Evolutionary conservation across 176 grass and related monocot genomes (phyloP), one percentile per base, ranked within the genome.

Genomic region (Microstegium vimineum): DNA sequence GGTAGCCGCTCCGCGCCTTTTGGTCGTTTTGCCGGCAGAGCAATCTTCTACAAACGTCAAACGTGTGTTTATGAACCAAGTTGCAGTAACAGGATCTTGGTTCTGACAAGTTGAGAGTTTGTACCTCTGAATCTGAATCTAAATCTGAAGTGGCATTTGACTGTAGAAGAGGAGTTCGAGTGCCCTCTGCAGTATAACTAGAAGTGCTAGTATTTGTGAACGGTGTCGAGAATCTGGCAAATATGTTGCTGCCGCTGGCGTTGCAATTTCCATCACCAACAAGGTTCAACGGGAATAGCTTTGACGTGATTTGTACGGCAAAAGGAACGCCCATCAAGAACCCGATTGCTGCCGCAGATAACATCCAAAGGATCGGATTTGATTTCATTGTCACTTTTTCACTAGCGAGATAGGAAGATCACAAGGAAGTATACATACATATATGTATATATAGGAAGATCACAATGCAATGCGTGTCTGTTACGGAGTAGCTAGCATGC

Each of bases 1-100:
- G 92, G 89, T 77, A 94, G 64, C 70, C 52, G 75, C 33, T 87
- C 89, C 10, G 76, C 81, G 2, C 89, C 92, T 78, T 42, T 78
- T 1, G 81, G 86, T n/a, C n/a, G n/a, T 2, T 36, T 94, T 78
- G 66, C 61, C 8, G 42, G 62, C 1, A 4, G 5, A 47, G 15
- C 6, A 36, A 79, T 49, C 42, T 79, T 66, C 41, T 59, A 59
- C n/a, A 45, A 45, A 9, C 8, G 42, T 45, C 42, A 14, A 14
- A 14, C 42, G 15, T 45, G 15, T 45, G 11, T 9, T 2, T 3
- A 37, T 37, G 36, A 37, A 37, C 41, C 41, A 43, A 43, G 43
- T 45, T 45, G 3, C 13, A 15, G 43, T 15, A 45, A 45, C 43
- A 45, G 14, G 43, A 45, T 45, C 43, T 45, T 45, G 13, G 43